Evolutionary conservation across 805 yeast species (phyloP).

Genomic region (Candida lessepsii): DNA sequence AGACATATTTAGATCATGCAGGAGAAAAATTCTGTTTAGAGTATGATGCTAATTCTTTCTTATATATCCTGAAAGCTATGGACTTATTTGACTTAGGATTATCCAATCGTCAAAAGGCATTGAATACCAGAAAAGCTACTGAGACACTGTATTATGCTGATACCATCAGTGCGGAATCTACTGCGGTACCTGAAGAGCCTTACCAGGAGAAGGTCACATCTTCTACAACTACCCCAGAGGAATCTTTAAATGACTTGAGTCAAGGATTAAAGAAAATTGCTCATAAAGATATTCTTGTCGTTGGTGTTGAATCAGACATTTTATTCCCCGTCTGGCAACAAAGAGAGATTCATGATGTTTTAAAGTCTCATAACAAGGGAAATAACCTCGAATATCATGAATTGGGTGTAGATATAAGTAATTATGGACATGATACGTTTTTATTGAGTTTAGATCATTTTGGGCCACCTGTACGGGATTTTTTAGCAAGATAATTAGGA

Average conservation of each 20-base stretch:
- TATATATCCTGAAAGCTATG: slow-evolving; percentile 91
- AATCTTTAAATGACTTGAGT: slow-evolving; percentile 57
- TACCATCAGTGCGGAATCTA: slow-evolving; percentile 2
- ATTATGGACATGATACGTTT: slow-evolving; percentile 92
- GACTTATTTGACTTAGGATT: slow-evolving; percentile 81
- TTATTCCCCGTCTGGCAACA: slow-evolving; percentile 96
- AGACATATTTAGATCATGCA: slow-evolving; percentile 90
- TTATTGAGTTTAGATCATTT: slow-evolving; percentile 74
- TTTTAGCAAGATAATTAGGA: no score
- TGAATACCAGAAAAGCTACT: slow-evolving; percentile 37
- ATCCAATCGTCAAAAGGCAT: slow-evolving; percentile 45
- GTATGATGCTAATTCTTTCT: slow-evolving; percentile 85
- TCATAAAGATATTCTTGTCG: slow-evolving; percentile 65
- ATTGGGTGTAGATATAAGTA: slow-evolving; percentile 70
- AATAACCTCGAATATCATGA: slow-evolving; percentile 58
- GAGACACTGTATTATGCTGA: slow-evolving; percentile 22
- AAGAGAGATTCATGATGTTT: slow-evolving; percentile 66
- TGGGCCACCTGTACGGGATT: slow-evolving; percentile 70
- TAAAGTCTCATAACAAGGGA: slow-evolving; percentile 35
- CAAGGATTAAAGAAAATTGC: slow-evolving; percentile 65
- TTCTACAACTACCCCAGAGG: slow-evolving; percentile 50
- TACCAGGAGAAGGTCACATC: slow-evolving; percentile 51
- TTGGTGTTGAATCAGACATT: slow-evolving; percentile 92
- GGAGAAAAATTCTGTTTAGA: slow-evolving; percentile 92
- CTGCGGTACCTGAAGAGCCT: slow-evolving; percentile 48